These are phyloP conservation scores for Ceriops tagal DNA, from an alignment of 345 rosid genomes.

Conservation along the genomic window DNA sequence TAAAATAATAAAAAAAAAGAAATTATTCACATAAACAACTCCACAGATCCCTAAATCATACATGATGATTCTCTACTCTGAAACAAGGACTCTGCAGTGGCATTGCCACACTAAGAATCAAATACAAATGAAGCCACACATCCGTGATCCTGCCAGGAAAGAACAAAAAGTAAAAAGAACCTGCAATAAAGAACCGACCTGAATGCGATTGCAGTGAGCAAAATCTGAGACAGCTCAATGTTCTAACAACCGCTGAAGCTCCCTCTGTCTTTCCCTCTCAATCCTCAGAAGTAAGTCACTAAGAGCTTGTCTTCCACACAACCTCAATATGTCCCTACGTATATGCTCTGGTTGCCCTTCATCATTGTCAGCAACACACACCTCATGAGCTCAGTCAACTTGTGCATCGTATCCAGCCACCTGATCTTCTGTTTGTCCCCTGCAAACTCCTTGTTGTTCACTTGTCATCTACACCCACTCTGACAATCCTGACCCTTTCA, in stretches of 20 bases:
- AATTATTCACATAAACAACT: too few relatives aligned
- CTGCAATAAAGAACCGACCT: conserved; percentile 45
- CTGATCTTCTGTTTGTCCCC: conserved; percentile 57
- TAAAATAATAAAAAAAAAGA: too few relatives aligned
- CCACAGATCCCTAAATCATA: neutral
- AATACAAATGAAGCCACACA: neutral
- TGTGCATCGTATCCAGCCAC: conserved; percentile 41
- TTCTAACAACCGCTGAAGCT: conserved; percentile 84
- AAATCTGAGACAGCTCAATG: conserved; percentile 97
- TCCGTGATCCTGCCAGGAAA: neutral
- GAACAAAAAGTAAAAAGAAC: neutral
- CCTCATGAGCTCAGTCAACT: conserved; percentile 51
- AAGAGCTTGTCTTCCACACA: conserved; percentile 91
- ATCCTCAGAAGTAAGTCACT: conserved; percentile 79
- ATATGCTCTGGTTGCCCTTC: conserved; percentile 74
- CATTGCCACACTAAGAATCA: neutral
- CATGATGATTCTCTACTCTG: neutral
- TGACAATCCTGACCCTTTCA: conserved; percentile 92
- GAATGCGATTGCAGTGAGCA: conserved; percentile 97
- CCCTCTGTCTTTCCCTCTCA: conserved; percentile 86
- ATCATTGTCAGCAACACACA: conserved; percentile 48
- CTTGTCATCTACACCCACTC: conserved; percentile 97
- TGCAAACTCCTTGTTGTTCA: conserved; percentile 74
- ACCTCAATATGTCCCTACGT: conserved; percentile 67
- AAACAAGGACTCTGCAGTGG: conserved; percentile 1